Evolutionary conservation across 2,329 filamentous ascomycete species (phyloP).

Genomic region (Ceratocystiopsis brevicomis): DNA sequence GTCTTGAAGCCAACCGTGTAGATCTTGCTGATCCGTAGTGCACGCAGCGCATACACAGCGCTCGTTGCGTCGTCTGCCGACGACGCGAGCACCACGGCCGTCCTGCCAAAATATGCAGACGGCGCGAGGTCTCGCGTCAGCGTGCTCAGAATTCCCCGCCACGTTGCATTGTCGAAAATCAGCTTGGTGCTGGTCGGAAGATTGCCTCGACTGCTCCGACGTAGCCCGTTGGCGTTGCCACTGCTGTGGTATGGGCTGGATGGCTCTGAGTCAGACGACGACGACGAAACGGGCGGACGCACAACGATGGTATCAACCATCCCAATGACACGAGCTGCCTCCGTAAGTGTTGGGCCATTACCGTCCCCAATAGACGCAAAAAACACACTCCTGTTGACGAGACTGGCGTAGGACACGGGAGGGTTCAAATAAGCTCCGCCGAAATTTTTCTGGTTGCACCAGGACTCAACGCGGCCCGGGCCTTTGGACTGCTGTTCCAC

Average conservation of each 20-base stretch:
- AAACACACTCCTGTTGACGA: constrained; percentile 35
- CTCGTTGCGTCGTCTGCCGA: constrained; percentile 59
- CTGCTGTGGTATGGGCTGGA: constrained; percentile 24
- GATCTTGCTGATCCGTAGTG: constrained; percentile 56
- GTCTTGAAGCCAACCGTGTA: constrained; percentile 71
- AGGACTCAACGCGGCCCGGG: constrained; percentile 47
- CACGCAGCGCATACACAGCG: constrained; percentile 60
- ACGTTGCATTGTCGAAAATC: constrained; percentile 64
- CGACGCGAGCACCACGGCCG: constrained; percentile 57
- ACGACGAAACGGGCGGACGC: constrained; percentile 27
- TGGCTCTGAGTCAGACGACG: constrained; percentile 26
- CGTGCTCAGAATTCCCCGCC: constrained; percentile 70
- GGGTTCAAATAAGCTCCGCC: constrained; percentile 70
- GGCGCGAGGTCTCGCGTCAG: constrained; percentile 67
- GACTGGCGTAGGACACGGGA: constrained; percentile 40
- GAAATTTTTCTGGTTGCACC: constrained; percentile 56
- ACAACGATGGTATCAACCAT: constrained; percentile 68
- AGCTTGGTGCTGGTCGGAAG: constrained; percentile 34
- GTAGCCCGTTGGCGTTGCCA: constrained; percentile 10
- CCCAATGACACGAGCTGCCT: constrained; percentile 60
- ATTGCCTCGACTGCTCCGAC: too few species aligned
- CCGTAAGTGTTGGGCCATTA: constrained; percentile 41
- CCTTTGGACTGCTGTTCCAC: constrained; percentile 51
- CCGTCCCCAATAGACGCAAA: constrained; percentile 31
- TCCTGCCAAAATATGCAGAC: constrained; percentile 57